Evolutionary conservation across 2,329 filamentous ascomycete genomes (phyloP).

Genomic region (Cercospora nicotianae): DNA sequence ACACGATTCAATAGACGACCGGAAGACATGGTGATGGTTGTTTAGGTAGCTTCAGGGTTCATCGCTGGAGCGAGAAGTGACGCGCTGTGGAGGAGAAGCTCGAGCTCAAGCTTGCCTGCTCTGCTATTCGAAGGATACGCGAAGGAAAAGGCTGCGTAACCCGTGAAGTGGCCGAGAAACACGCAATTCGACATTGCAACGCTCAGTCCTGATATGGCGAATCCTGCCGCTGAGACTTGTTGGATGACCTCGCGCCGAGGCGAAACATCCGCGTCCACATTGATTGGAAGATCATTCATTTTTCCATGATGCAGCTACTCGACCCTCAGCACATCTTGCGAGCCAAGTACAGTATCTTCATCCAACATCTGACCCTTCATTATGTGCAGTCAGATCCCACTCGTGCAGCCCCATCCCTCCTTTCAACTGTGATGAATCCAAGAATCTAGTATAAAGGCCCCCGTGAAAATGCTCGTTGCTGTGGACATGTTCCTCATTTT

Average conservation of each 20-base stretch:
- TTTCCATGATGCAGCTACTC: neutral
- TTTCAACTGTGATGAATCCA: neutral
- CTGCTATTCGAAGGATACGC: neutral
- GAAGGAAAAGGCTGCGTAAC: neutral
- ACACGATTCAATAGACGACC: slow-evolving; percentile 25
- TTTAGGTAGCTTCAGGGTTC: neutral
- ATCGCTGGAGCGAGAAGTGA: neutral
- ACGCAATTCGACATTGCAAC: too few relatives aligned
- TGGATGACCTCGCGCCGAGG: neutral
- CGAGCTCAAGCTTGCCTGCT: neutral
- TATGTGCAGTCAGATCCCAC: neutral
- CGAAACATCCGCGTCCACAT: neutral
- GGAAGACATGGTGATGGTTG: neutral
- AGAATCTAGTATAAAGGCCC: neutral
- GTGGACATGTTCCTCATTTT: neutral
- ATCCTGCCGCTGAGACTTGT: neutral
- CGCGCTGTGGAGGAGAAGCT: neutral
- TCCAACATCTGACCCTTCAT: neutral
- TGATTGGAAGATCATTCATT: neutral
- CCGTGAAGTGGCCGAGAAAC: neutral
- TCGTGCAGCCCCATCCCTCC: neutral
- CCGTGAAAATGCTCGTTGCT: slow-evolving; percentile 1
- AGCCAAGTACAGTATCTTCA: neutral
- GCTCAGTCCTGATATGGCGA: neutral
- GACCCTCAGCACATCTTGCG: neutral